Evolutionary conservation across 441 rosid species (phyloP).

Genomic region (Croton setiger): DNA sequence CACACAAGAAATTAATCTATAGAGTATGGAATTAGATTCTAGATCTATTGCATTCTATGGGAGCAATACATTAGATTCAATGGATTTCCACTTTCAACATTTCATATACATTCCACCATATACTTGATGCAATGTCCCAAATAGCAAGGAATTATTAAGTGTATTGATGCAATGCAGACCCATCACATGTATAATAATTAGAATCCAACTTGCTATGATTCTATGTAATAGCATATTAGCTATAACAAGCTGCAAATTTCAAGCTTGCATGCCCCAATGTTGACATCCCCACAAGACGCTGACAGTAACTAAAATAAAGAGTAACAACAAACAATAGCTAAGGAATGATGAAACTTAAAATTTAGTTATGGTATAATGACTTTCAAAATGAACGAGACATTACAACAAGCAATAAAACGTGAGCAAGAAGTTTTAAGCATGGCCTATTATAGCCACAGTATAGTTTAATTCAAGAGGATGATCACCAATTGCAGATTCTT

Average conservation of each 20-base stretch:
- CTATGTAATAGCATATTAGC: neutral
- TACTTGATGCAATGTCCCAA: neutral
- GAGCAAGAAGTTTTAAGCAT: neutral
- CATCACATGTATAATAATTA: neutral
- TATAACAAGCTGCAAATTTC: neutral
- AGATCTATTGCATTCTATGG: neutral
- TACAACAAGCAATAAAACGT: neutral
- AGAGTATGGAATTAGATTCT: neutral
- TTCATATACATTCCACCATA: neutral
- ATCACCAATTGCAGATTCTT: constrained; percentile 69
- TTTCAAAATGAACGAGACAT: neutral
- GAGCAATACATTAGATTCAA: neutral
- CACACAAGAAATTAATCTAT: neutral
- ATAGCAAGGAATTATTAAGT: neutral
- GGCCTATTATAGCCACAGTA: neutral
- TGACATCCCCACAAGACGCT: neutral
- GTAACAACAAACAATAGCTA: neutral
- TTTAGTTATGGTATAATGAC: neutral
- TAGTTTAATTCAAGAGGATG: constrained; percentile 6
- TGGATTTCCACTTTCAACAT: neutral
- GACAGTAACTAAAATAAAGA: neutral
- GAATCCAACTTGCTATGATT: neutral
- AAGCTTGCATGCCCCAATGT: neutral
- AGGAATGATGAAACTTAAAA: neutral
- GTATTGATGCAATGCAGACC: neutral